Evolutionary conservation across 1,139 yeast genomes (phyloP).

Genomic region (Suhomyces atakaporum): DNA sequence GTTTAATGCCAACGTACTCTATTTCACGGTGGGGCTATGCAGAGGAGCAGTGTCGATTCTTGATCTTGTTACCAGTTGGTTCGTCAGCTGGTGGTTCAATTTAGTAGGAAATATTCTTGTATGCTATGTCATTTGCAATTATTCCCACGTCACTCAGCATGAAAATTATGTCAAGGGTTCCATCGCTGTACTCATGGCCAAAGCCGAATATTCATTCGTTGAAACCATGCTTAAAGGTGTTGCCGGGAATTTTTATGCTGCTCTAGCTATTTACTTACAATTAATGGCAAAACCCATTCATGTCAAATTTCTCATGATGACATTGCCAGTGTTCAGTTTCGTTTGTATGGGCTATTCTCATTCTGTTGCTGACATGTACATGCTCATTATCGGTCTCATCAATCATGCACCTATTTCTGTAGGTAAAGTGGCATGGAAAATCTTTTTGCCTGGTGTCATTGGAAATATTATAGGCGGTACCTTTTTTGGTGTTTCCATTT

Average conservation of each 20-base stretch:
- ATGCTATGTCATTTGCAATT: conserved; percentile 60
- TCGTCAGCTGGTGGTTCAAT: conserved; percentile 67
- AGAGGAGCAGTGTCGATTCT: conserved; percentile 68
- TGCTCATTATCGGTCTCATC: conserved; percentile 64
- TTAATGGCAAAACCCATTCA: conserved; percentile 79
- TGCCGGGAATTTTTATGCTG: conserved; percentile 77
- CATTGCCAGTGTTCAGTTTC: conserved; percentile 70
- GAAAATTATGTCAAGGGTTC: conserved; percentile 50
- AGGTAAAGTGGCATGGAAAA: conserved; percentile 69
- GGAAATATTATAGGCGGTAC: conserved; percentile 77
- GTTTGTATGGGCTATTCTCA: conserved; percentile 77
- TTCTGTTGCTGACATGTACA: conserved; percentile 77
- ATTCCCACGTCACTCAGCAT: conserved; percentile 48
- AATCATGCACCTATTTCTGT: conserved; percentile 65
- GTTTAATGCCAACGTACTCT: conserved; percentile 70
- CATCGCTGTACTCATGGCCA: conserved; percentile 44
- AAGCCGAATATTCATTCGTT: conserved; percentile 51
- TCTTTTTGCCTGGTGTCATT: conserved; percentile 63
- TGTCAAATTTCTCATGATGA: conserved; percentile 66
- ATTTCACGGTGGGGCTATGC: conserved; percentile 64
- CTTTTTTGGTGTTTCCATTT: conserved; percentile 64
- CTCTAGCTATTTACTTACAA: conserved; percentile 73
- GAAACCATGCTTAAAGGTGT: conserved; percentile 64
- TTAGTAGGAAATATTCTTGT: conserved; percentile 65
- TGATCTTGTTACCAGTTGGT: conserved; percentile 67